A percentile compares a stretch with the other conserved stretches of the same genome.
These are phyloP conservation scores for Kurtzmaniella fragi DNA, from an alignment of 805 yeast species.

Conservation along the genomic window DNA sequence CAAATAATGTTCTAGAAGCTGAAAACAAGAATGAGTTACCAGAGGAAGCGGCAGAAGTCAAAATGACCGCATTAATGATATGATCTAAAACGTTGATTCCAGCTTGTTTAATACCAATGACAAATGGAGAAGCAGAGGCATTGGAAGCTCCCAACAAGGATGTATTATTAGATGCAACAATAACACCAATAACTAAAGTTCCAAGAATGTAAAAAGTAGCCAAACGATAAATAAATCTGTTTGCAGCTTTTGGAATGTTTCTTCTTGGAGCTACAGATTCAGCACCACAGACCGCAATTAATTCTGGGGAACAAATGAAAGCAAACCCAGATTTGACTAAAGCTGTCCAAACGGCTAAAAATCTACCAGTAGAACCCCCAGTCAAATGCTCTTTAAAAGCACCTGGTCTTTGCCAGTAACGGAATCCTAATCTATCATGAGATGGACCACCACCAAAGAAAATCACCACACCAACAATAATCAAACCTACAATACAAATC, in stretches of 20 bases:
- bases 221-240: conserved; percentile 50
- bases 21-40: conserved; percentile 41
- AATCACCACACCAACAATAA: conserved; percentile 29
- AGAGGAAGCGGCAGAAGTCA: conserved; percentile 51
- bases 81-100: conserved; percentile 56
- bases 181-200: conserved; percentile 36
- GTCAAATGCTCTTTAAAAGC: conserved; percentile 42
- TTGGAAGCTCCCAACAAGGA: conserved; percentile 23
- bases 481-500: conserved; percentile 24
- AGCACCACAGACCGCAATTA: conserved; percentile 41
- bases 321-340: conserved; percentile 63
- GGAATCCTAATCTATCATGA: conserved; percentile 42
- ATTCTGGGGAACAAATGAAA: conserved; percentile 60
- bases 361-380: conserved; percentile 54
- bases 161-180: conserved; percentile 24
- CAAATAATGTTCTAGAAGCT: conserved; percentile 38
- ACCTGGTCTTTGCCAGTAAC: conserved; percentile 30
- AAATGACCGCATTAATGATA: conserved; percentile 56
- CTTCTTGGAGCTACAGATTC: conserved; percentile 57
- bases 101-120: conserved; percentile 58
- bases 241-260: conserved; percentile 58
- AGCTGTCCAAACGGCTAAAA: conserved; percentile 60
- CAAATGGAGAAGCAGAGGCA: conserved; percentile 64
- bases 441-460: conserved; percentile 35
- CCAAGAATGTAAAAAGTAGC: conserved; percentile 36